Base-by-base conservation (phyloP, 768 basidiomycete genomes). In the Russula sp. region DNA sequence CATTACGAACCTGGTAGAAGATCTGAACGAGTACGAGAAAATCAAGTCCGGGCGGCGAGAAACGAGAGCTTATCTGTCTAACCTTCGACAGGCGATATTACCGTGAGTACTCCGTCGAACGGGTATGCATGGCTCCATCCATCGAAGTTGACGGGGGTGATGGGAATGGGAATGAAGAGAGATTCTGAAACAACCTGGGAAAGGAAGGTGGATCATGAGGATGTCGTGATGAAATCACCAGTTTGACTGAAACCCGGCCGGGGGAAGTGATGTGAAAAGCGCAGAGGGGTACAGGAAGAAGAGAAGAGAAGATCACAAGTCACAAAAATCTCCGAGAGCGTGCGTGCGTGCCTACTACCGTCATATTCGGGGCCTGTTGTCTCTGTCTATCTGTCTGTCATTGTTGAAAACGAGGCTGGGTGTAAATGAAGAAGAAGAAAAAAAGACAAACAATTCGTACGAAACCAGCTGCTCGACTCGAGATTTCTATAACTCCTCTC, bases 161-260 rank as follows among this genome's bases (percentile, higher is more conserved):
- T 24, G 44, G 44, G 10, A 11, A 18, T 48, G 40, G 58, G 28
- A 30, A 30, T 30, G 28, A 30, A 30, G 28, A 30, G 36, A 57
- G 44, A 49, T 56, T 64, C 58, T 55, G 63, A 64, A 64, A 64
- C 63, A 18, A 44, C 44, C 59, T 64, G 59, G 22, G 63, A 60
- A 64, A 64, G 48, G 53, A 59, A 60, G 58, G 53, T 44, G 48
- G 52, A 55, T 32, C 51, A 60, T 60, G 52, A 40, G n/a, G 52
- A 59, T 46, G 46, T 59, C 57, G 34, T 59, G 57, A 49, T 59
- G 26, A 28, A 54, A 54, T 52, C 51, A 44, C n/a, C 63, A 48
- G 52, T 22, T 49, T 48, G 22, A 52, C 52, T 49, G 58, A 64
- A 53, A 36, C 36, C 10, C n/a, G n/a, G n/a, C n/a, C n/a, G n/a